Conservation (phyloP, 768 basidiomycete species). For the Macrolepiota albuminosa region DNA sequence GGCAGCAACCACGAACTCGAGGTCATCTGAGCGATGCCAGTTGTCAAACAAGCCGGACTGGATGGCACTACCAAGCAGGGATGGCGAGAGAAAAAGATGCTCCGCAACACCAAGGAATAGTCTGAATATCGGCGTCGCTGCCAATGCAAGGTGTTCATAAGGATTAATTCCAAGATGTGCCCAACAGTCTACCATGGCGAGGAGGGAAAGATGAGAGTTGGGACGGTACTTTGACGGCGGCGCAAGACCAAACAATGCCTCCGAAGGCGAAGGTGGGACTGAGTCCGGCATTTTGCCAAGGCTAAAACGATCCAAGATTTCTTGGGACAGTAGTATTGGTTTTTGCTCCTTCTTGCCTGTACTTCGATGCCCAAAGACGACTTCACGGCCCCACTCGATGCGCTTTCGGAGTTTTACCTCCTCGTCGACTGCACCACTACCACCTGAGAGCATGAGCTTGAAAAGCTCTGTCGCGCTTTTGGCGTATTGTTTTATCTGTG, state of each 20-base stretch:
- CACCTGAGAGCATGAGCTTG: conserved; percentile 85
- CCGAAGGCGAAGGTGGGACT: conserved; percentile 14
- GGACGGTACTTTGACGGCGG: conserved; percentile 37
- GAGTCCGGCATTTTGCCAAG: conserved; percentile 44
- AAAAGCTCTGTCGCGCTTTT: conserved; percentile 83
- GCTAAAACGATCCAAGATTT: conserved; percentile 85
- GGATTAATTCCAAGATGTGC: conserved; percentile 82
- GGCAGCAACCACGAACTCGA: conserved; percentile 92
- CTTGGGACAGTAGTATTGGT: conserved; percentile 81
- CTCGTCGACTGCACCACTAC: conserved; percentile 31
- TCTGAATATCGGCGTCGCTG: conserved; percentile 94
- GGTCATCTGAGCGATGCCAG: conserved; percentile 81
- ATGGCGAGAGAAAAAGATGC: conserved; percentile 77
- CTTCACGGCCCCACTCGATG: conserved; percentile 66
- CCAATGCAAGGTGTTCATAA: conserved; percentile 85
- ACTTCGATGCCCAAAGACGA: conserved; percentile 61
- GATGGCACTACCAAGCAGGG: conserved; percentile 64
- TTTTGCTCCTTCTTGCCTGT: conserved; percentile 28
- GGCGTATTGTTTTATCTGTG: conserved; percentile 91
- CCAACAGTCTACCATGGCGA: conserved; percentile 99
- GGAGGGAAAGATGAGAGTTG: conserved; percentile 89
- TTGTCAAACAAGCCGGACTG: conserved; percentile 71
- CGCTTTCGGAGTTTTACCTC: conserved; percentile 56
- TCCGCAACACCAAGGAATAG: conserved; percentile 97
- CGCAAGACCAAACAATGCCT: conserved; percentile 52